phyloP scores from a whole-genome alignment of 805 yeast genomes.

The Starmerella potacharoeniae region DNA sequence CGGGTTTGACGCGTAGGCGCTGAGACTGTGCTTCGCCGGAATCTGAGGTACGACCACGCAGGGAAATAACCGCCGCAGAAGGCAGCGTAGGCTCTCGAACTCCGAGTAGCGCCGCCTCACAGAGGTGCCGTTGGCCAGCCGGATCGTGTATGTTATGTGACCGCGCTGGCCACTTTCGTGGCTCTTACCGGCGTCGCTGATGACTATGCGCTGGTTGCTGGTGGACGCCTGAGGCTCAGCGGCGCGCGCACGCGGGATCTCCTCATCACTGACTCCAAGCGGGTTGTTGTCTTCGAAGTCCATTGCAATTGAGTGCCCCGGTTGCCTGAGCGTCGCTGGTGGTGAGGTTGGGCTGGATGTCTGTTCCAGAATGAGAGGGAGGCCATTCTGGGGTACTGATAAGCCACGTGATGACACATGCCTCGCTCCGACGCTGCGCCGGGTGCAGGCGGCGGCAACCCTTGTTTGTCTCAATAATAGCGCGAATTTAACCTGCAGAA shows the following conservation, averaged over 20 bases:
- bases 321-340: not conserved
- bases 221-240: not conserved
- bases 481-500: not conserved
- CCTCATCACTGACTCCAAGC: slow-evolving; percentile 29
- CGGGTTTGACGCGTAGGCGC: slow-evolving; percentile 37
- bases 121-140: slow-evolving; percentile 40
- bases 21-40: slow-evolving; percentile 68
- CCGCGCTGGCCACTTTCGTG: slow-evolving; percentile 67
- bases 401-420: not conserved
- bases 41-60: slow-evolving; percentile 83
- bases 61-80: slow-evolving; percentile 64
- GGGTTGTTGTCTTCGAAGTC: slow-evolving; percentile 39
- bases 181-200: slow-evolving; percentile 75
- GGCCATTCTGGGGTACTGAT: slow-evolving; percentile 2
- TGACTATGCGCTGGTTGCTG: slow-evolving; percentile 25
- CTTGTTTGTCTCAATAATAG: not conserved
- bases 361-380: not conserved
- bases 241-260: slow-evolving; percentile 7
- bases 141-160: slow-evolving; percentile 74
- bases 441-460: not conserved
- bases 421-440: not conserved
- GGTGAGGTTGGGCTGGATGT: not conserved
- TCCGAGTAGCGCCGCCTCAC: slow-evolving; percentile 86
- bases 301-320: slow-evolving; percentile 14
- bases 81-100: slow-evolving; percentile 69